phyloP scores from a whole-genome alignment of 1,284 basidiomycete species.

The Fomitopsis palustris region DNA sequence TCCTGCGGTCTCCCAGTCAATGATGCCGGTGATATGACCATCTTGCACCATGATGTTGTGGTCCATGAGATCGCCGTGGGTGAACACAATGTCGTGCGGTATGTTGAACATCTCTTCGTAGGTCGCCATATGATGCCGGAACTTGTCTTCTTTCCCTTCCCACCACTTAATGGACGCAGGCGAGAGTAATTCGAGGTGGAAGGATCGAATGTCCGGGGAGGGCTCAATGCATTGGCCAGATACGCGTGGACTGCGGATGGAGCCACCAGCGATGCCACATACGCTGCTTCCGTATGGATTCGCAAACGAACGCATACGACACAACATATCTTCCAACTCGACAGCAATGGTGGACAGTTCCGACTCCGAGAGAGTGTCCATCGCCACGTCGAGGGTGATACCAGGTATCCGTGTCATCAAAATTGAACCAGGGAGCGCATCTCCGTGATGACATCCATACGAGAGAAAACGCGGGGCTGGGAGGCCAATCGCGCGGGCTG shows the following conservation, averaged over 20 bases:
- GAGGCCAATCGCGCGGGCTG: conserved; percentile 13
- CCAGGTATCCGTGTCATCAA: conserved; percentile 10
- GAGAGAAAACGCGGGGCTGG: conserved; percentile 15
- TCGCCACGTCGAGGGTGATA: neutral
- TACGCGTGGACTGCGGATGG: conserved; percentile 4
- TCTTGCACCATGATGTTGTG: conserved; percentile 8
- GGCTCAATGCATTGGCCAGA: conserved; percentile 1
- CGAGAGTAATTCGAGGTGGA: conserved; percentile 5
- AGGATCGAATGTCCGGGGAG: conserved; percentile 4
- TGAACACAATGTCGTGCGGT: conserved; percentile 11
- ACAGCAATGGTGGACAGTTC: conserved; percentile 5
- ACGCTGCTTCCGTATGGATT: conserved; percentile 10
- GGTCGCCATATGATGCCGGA: neutral
- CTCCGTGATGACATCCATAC: conserved; percentile 3
- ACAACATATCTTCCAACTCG: conserved; percentile 6
- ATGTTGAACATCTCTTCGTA: conserved; percentile 6
- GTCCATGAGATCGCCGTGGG: conserved; percentile 7
- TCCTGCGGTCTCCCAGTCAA: conserved; percentile 7
- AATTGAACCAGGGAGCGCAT: conserved; percentile 10
- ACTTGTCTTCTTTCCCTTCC: neutral
- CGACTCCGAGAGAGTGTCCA: neutral
- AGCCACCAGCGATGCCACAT: conserved; percentile 11
- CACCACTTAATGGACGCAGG: neutral
- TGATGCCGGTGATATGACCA: conserved; percentile 5
- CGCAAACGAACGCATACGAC: conserved; percentile 9